Conservation (phyloP, 2,329 filamentous ascomycete species). For the Teratosphaeria nubilosa region DNA sequence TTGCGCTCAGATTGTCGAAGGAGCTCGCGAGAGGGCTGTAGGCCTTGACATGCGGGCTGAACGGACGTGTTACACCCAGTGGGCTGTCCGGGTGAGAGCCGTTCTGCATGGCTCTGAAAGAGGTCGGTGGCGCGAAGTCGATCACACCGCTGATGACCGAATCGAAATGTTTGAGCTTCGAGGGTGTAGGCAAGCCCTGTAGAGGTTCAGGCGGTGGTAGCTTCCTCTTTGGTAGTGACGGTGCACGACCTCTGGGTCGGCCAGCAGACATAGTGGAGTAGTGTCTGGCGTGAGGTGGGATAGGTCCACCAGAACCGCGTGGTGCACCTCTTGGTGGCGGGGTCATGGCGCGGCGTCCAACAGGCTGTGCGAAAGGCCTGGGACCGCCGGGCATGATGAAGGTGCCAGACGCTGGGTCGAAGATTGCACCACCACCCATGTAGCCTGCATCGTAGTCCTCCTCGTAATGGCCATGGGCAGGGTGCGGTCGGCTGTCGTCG, state of each 20-base stretch:
- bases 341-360: conserved; percentile 88
- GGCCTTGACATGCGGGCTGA: conserved; percentile 60
- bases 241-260: conserved; percentile 14
- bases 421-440: conserved; percentile 45
- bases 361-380: conserved; percentile 67
- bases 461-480: conserved; percentile 40
- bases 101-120: conserved; percentile 52
- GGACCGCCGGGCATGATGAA: conserved; percentile 47
- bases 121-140: conserved; percentile 74
- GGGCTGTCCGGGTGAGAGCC: conserved; percentile 55
- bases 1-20: conserved; percentile 73
- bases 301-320: conserved; percentile 30
- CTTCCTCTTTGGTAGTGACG: conserved; percentile 40
- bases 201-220: conserved; percentile 66
- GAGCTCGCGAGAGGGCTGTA: conserved; percentile 72
- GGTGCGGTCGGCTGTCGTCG: conserved; percentile 59
- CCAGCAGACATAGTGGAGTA: conserved; percentile 32
- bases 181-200: conserved; percentile 70
- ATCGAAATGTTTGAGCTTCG: conserved; percentile 66
- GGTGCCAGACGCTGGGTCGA: conserved; percentile 48
- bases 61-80: conserved; percentile 52
- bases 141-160: conserved; percentile 56
- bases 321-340: conserved; percentile 64
- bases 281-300: conserved; percentile 25
- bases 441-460: conserved; percentile 68